Conservation (phyloP, 257 asterid species). For the Rehmannia glutinosa region DNA sequence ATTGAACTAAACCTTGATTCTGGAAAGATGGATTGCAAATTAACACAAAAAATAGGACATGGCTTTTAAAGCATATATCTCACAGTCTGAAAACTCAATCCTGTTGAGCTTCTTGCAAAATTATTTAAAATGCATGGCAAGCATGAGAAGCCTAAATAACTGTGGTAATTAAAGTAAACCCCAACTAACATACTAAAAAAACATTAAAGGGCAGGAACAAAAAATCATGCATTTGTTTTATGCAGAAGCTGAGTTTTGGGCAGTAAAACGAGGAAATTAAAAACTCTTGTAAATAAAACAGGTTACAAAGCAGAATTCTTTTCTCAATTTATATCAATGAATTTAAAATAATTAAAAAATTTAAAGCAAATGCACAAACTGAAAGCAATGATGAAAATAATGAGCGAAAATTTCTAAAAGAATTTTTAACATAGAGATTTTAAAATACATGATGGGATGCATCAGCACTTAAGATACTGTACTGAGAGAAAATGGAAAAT, state of each 20-base stretch:
- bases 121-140: constrained; percentile 56
- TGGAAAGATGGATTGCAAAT: constrained; percentile 95
- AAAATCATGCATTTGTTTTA: no score
- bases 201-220: no score
- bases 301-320: no score
- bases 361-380: not conserved
- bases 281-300: no score
- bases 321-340: no score
- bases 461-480: not conserved
- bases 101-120: constrained; percentile 93
- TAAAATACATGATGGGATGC: not conserved
- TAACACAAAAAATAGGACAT: constrained; percentile 97
- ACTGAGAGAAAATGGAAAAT: not conserved
- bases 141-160: not conserved
- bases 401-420: not conserved
- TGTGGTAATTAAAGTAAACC: not conserved
- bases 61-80: constrained; percentile 98
- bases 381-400: not conserved
- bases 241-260: no score
- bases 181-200: not conserved
- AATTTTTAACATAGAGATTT: not conserved
- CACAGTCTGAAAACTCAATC: constrained; percentile 92
- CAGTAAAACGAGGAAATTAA: no score
- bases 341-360: no score
- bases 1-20: constrained; percentile 56